phyloP scores from a whole-genome alignment of 2,329 filamentous ascomycete species.

The Colletotrichum scovillei region DNA sequence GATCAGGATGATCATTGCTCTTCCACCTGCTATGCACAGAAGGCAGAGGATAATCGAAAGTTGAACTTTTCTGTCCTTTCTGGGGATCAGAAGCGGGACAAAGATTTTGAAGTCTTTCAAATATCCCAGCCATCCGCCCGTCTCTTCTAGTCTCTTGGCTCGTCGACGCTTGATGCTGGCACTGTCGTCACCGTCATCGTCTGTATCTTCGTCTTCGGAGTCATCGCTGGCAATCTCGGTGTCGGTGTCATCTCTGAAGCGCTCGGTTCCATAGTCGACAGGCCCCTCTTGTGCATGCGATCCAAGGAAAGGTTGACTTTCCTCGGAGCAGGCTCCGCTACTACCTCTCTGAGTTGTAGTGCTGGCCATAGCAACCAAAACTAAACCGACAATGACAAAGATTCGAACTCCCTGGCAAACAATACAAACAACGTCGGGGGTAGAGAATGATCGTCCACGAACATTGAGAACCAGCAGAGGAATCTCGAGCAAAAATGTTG shows the following conservation, averaged over 20 bases:
- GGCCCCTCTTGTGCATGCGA: neutral
- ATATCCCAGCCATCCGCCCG: conserved; percentile 46
- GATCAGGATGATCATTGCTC: conserved; percentile 45
- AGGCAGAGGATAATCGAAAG: conserved; percentile 41
- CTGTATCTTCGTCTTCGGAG: conserved; percentile 25
- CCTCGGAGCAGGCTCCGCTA: neutral
- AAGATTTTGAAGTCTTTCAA: conserved; percentile 46
- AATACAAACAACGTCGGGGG: neutral
- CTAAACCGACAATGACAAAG: neutral
- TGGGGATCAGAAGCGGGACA: conserved; percentile 45
- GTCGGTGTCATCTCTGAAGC: neutral
- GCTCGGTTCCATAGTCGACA: conserved; percentile 2
- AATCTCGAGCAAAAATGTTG: neutral
- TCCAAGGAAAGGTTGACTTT: conserved; percentile 11
- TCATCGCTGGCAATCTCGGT: neutral
- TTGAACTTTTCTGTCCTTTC: conserved; percentile 45
- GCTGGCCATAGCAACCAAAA: neutral
- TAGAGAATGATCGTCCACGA: neutral
- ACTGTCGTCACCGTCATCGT: conserved; percentile 38
- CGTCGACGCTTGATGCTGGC: conserved; percentile 42
- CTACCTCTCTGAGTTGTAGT: neutral
- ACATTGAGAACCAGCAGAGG: neutral
- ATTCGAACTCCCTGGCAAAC: neutral
- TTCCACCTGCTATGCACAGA: conserved; percentile 37
- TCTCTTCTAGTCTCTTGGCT: conserved; percentile 41